phyloP scores from a whole-genome alignment of 2,329 filamentous ascomycete species.

The Alternaria burnsii region DNA sequence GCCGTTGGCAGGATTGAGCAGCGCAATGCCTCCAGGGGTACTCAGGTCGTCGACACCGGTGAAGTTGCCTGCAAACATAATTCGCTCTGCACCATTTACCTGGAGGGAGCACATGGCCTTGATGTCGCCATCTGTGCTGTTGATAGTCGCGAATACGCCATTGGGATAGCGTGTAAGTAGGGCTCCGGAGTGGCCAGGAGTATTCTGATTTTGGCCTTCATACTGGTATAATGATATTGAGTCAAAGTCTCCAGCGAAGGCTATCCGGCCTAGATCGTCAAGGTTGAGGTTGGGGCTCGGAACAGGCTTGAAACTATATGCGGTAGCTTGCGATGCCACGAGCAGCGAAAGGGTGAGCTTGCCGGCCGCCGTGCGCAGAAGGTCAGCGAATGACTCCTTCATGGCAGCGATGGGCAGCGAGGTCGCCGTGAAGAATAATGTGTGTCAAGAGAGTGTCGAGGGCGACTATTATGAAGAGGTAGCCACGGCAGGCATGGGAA shows the following conservation, averaged over 20 bases:
- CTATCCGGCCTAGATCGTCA: constrained; percentile 79
- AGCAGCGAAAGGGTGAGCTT: constrained; percentile 48
- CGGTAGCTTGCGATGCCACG: constrained; percentile 39
- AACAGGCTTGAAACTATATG: constrained; percentile 65
- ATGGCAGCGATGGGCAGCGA: constrained; percentile 42
- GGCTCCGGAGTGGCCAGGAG: constrained; percentile 76
- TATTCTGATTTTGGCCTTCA: constrained; percentile 76
- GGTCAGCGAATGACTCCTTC: constrained; percentile 49
- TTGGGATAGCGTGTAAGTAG: constrained; percentile 85
- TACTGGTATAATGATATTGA: constrained; percentile 91
- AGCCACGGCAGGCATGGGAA: constrained; percentile 30
- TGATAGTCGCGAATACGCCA: constrained; percentile 78
- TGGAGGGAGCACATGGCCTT: constrained; percentile 85
- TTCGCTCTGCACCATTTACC: constrained; percentile 72
- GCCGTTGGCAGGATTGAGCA: constrained; percentile 78
- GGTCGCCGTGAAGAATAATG: constrained; percentile 33
- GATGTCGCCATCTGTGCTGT: constrained; percentile 83
- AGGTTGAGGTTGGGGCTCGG: constrained; percentile 80
- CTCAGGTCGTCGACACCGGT: constrained; percentile 82
- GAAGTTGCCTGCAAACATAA: constrained; percentile 94
- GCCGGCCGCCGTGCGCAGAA: constrained; percentile 49
- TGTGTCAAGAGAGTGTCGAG: constrained; percentile 16
- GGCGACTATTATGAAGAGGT: constrained; percentile 18
- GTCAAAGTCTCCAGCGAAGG: constrained; percentile 87
- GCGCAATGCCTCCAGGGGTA: constrained; percentile 78